Base-by-base conservation (phyloP, 257 asterid genomes). In the Handroanthus guayacan region DNA sequence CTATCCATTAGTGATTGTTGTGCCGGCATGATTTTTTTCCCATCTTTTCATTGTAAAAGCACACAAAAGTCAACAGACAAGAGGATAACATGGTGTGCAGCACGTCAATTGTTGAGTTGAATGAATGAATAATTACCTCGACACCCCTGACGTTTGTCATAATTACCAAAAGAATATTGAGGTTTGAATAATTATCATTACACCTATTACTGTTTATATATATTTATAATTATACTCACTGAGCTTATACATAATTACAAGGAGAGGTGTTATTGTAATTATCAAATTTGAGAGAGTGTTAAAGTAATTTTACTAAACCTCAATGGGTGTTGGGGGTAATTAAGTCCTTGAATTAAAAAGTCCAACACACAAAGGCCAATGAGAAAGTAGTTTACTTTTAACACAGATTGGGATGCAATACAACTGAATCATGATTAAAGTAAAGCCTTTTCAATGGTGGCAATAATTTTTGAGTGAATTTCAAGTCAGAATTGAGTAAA, bases 401-500 rank as follows among this genome's bases (percentile, higher is more conserved):
- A 45, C 51, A 45, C 13, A 45, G 51, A 45, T 54, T 54, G 60
- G 31, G 18, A 54, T n/a, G 61, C 34, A 54, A n/a, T 54, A 0
- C 3, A 8, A n/a, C 18, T 13, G 18, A 51, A 20, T 52, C 64
- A 69, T 69, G 64, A 69, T 52, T 69, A 36, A n/a, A 55, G 3
- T 25, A 18, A 11, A 31, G 61, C 57, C 11, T n/a, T 39, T 3
- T 39, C 44, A 11, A 12, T 63, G 64, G 48, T 64, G 5, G 69
- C 52, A 51, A 75, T 38, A 5, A 43, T 25, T 66, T 25, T 55
- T 39, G 67, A 52, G 67, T 65, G 57, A 44, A n/a, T 39, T 54
- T 52, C 1, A 72, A 72, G 78, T 78, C 0, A 31, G 69, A 72
- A 71, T 44, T 48, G 78, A 56, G 62, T 44, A 17, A 63, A 52